phyloP scores from a whole-genome alignment of 208 protist species.

The Wallacemonas rigidus region DNA sequence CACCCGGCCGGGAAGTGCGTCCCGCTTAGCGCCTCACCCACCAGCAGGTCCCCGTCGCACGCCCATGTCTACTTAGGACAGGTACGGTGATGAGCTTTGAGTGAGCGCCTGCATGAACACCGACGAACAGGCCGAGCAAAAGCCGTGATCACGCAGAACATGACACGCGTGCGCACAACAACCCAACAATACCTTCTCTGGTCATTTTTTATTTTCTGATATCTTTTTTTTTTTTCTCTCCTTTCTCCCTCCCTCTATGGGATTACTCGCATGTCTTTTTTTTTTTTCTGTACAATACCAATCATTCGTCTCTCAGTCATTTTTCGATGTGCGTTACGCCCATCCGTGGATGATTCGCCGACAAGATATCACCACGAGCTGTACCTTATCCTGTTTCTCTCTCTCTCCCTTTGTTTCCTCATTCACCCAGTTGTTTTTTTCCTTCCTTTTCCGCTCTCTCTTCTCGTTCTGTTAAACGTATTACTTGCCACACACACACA shows the following conservation, averaged over 20 bases:
- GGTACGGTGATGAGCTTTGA: slow-evolving; percentile 7
- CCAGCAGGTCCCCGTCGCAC: not conserved
- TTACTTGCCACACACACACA: no score
- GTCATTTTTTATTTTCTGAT: not conserved
- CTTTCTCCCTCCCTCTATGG: not conserved
- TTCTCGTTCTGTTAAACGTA: no score
- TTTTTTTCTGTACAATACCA: not conserved
- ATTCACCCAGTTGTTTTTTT: no score
- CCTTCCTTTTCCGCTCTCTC: no score
- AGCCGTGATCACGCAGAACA: no score
- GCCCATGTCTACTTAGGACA: not conserved
- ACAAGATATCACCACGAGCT: no score
- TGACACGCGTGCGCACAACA: not conserved
- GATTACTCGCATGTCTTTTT: not conserved
- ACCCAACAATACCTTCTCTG: not conserved
- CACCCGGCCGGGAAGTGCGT: not conserved
- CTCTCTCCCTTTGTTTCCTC: not conserved
- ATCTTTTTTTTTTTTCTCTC: slow-evolving; percentile 11
- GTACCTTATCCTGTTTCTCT: not conserved
- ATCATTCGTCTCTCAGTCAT: no score
- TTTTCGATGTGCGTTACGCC: no score
- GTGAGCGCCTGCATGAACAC: no score
- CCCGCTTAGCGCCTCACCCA: not conserved
- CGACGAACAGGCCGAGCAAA: no score
- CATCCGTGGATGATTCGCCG: no score